A percentile compares a stretch with the other conserved stretches of the same genome.
phyloP scores from a whole-genome alignment of 345 rosid genomes.

The Euphorbia tirucalli region DNA sequence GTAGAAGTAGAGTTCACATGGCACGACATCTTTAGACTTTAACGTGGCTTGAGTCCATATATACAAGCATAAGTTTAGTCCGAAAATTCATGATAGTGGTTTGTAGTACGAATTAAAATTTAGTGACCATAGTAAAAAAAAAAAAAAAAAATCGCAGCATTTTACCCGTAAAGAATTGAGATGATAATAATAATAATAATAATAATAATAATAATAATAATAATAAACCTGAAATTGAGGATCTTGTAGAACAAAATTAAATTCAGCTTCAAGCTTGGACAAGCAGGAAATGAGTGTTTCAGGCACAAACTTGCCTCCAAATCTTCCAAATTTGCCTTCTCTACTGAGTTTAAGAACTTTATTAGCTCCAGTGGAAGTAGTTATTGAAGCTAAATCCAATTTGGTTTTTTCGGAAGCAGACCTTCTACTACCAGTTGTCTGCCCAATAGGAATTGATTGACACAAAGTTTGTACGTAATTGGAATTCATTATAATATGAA shows the following conservation, averaged over 20 bases:
- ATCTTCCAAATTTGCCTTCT: constrained; percentile 56
- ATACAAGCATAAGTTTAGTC: no score
- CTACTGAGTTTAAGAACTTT: not conserved
- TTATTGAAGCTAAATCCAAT: not conserved
- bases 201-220: no score
- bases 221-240: constrained; percentile 58
- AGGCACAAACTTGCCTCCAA: constrained; percentile 81
- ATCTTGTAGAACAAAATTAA: constrained; percentile 41
- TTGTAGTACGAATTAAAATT: no score
- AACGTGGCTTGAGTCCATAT: no score
- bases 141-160: no score
- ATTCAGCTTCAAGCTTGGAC: constrained; percentile 57
- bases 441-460: not conserved
- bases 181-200: no score
- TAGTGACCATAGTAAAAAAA: no score
- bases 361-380: not conserved
- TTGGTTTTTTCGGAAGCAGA: constrained; percentile 1
- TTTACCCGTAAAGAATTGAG: no score
- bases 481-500: not conserved
- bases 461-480: not conserved
- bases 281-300: constrained; percentile 57
- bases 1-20: no score
- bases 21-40: no score
- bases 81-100: no score
- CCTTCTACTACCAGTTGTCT: not conserved